Percentiles rank a stretch among this genome's conserved stretches.
Evolutionary conservation across 2,329 filamentous ascomycete genomes (phyloP).

Genomic region (Blastomyces parvus): DNA sequence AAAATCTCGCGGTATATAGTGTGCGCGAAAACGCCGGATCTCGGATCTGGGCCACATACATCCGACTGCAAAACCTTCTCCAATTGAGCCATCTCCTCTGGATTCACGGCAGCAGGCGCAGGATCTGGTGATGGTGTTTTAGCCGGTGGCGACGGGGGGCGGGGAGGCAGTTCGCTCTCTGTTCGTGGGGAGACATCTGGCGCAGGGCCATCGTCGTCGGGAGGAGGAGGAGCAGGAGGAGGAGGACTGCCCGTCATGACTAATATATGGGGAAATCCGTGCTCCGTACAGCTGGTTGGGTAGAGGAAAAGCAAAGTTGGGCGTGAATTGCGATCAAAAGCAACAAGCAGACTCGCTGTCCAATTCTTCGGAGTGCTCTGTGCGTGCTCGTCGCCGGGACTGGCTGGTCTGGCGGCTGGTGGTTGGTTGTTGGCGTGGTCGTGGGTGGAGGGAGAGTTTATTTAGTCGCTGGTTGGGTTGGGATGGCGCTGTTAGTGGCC

Average conservation of each 20-base stretch:
- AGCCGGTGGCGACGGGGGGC: not conserved
- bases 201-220: conserved; percentile 23
- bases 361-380: not conserved
- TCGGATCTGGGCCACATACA: conserved; percentile 23
- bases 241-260: conserved; percentile 25
- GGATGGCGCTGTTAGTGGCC: no score
- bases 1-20: not conserved
- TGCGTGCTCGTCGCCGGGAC: not conserved
- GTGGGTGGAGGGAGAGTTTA: not conserved
- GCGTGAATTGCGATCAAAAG: not conserved
- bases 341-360: not conserved
- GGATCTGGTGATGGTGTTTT: not conserved
- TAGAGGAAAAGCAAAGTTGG: not conserved
- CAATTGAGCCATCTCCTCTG: conserved; percentile 31
- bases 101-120: conserved; percentile 18
- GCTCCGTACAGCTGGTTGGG: not conserved
- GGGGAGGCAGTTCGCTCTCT: conserved; percentile 25
- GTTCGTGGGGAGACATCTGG: conserved; percentile 17
- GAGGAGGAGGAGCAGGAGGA: conserved; percentile 19
- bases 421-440: not conserved
- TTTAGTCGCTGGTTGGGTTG: fast-evolving
- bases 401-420: not conserved
- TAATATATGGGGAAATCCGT: not conserved
- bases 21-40: not conserved
- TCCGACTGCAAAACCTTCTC: conserved; percentile 41